phyloP scores from a whole-genome alignment of 164 flowering plant species.

The Vitis vinifera region DNA sequence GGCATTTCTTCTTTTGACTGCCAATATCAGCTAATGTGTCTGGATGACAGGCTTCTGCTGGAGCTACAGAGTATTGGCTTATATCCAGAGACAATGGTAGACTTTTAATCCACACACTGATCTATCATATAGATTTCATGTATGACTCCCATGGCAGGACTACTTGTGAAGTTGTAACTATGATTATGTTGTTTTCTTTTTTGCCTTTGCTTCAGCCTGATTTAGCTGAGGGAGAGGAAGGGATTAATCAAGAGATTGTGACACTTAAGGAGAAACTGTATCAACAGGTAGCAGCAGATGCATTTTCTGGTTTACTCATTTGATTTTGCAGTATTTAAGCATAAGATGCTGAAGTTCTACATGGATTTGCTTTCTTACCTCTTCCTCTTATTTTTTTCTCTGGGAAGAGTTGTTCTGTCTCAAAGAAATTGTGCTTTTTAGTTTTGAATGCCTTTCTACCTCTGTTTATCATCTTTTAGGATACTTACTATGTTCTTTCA shows the following conservation, averaged over 20 bases:
- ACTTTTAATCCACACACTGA: not conserved
- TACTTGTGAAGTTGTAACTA: not conserved
- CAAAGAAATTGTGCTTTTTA: not conserved
- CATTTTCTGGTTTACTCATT: not conserved
- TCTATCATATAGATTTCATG: not conserved
- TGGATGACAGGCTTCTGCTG: conserved; percentile 35
- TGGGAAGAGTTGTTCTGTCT: no score
- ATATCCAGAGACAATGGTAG: conserved; percentile 36
- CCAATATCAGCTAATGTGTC: conserved; percentile 33
- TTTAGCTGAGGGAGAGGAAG: conserved; percentile 40
- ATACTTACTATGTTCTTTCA: not conserved
- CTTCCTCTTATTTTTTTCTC: not conserved
- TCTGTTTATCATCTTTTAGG: not conserved
- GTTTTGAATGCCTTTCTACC: not conserved
- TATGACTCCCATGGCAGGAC: not conserved
- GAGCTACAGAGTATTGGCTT: conserved; percentile 45
- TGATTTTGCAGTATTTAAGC: not conserved
- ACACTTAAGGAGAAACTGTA: conserved; percentile 29
- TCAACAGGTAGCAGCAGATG: conserved; percentile 25
- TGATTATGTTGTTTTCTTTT: not conserved
- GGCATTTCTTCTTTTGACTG: conserved; percentile 17
- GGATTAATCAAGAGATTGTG: conserved; percentile 26
- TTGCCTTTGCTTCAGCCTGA: conserved; percentile 32
- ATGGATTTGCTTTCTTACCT: not conserved
- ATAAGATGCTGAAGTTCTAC: not conserved